Percentiles rank a stretch among this genome's conserved stretches.
These are phyloP conservation scores for Artemisia princeps DNA, from an alignment of 140 eudicot species.

Conservation along the genomic window DNA sequence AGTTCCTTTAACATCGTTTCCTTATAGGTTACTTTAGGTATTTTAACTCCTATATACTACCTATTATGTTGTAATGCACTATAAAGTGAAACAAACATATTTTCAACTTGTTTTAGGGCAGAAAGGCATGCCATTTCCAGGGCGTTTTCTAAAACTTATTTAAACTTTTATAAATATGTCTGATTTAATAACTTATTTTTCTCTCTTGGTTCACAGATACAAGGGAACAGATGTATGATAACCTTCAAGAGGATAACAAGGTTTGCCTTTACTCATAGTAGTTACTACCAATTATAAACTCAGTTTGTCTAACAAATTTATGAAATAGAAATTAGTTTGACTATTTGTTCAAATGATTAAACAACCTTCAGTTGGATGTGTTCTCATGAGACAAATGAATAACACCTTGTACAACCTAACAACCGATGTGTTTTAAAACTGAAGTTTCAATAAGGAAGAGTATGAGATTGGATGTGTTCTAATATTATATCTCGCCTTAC, in stretches of 20 bases:
- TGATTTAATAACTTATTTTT: conserved; percentile 3
- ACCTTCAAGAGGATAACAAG: conserved; percentile 48
- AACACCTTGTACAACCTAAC: too few species aligned
- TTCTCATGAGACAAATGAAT: too few species aligned
- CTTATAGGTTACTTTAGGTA: neutral
- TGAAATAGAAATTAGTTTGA: neutral
- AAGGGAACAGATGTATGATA: conserved; percentile 44
- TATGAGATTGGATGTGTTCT: neutral
- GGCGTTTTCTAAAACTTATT: conserved; percentile 1
- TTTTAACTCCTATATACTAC: neutral
- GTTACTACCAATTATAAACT: conserved; percentile 4
- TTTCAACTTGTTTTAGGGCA: conserved; percentile 1
- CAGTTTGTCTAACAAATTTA: conserved; percentile 5
- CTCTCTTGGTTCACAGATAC: conserved; percentile 38
- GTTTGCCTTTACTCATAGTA: conserved; percentile 29
- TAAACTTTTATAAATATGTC: conserved; percentile 1
- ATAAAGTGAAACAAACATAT: neutral
- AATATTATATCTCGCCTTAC: neutral
- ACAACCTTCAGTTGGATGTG: neutral
- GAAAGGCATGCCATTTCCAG: neutral
- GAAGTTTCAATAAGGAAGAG: neutral
- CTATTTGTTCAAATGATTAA: neutral
- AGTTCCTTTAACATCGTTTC: neutral
- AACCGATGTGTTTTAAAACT: neutral
- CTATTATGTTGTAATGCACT: too few species aligned